Conservation (phyloP, 2,329 filamentous ascomycete genomes). For the Botrytis hyacinthi region DNA sequence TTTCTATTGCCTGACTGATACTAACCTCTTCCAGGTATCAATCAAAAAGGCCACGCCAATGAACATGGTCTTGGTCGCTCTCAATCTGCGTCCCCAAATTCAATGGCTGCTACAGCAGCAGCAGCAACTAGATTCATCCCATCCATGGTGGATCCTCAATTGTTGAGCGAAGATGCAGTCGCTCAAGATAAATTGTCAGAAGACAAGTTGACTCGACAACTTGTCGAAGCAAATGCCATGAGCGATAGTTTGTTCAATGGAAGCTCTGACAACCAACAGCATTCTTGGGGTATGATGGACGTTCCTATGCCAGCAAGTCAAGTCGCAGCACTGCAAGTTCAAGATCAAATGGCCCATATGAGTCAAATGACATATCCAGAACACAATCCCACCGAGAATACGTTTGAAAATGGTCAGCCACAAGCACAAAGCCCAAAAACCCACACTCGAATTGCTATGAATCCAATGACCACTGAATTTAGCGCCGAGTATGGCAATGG, state of each 20-base stretch:
- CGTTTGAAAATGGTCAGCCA: conserved; percentile 8
- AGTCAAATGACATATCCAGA: conserved; percentile 30
- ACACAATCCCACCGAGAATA: conserved; percentile 24
- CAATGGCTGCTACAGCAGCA: conserved; percentile 36
- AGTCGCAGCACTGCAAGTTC: conserved; percentile 9
- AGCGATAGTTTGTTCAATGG: conserved; percentile 28
- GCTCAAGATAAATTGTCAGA: conserved; percentile 26
- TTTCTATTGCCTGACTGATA: not conserved
- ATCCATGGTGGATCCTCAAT: conserved; percentile 39
- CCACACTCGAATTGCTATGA: conserved; percentile 32
- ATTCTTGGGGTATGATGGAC: conserved; percentile 36
- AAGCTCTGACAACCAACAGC: conserved; percentile 26
- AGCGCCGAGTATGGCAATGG: conserved; percentile 39
- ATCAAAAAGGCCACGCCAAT: conserved; percentile 1
- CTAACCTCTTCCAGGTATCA: conserved; percentile 10
- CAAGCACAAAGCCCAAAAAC: conserved; percentile 18
- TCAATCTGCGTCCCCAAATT: conserved; percentile 33
- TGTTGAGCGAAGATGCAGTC: conserved; percentile 34
- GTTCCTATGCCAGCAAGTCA: conserved; percentile 6
- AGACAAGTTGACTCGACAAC: conserved; percentile 29
- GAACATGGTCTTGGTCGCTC: conserved; percentile 20
- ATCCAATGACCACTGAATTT: conserved; percentile 37
- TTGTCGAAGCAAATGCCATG: conserved; percentile 30
- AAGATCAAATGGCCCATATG: conserved; percentile 18
- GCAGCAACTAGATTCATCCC: conserved; percentile 35